Evolutionary conservation across 2,329 filamentous ascomycete genomes (phyloP), one percentile per base, ranked within the genome.

Genomic region (Paecilomyces fulvus): DNA sequence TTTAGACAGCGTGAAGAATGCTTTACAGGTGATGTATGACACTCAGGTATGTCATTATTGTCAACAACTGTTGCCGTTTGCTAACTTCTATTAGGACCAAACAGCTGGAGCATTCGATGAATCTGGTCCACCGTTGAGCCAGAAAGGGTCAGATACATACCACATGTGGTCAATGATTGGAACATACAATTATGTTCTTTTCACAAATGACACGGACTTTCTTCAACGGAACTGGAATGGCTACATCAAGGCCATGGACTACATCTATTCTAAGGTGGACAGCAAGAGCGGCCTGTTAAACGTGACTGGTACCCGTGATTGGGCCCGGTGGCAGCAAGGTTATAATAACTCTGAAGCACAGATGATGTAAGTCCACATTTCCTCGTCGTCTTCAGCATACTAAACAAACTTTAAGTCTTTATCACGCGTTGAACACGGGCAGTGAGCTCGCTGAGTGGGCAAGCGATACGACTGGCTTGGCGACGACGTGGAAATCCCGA

Each of bases 131-230:
- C 70, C 68, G 14, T 61, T 72, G 20, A 68, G 66, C 37, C 68
- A 69, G 55, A 69, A 65, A 17, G 59, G 64, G 49, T 69, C 66
- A 14, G 70, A 72, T 37, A 71, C 70, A 7, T 72, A 72, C 55
- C 70, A 72, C 52, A 75, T 83, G 64, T 80, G 80, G 70, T 79
- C 78, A 1, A 75, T 85, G 67, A 80, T 85, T 49, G 80, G 81
- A 2, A 80, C 79, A 5, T 81, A 81, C 64, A 81, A 83, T 53
- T 84, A 84, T 61, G 73, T 82, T 49, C 70, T 83, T 1, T 84
- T 77, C 60, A 79, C 80, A 0, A 78, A 79, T 23, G 79, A 85
- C 55, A 68, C 75, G 3, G 66, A 64, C 0, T 84, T 80, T 56
- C 63, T 84, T 11, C 58, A 63, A 3, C 55, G 62, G 4, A 77